Evolutionary conservation across 768 basidiomycete species (phyloP).

Genomic region (Xanthoconium stramineum): DNA sequence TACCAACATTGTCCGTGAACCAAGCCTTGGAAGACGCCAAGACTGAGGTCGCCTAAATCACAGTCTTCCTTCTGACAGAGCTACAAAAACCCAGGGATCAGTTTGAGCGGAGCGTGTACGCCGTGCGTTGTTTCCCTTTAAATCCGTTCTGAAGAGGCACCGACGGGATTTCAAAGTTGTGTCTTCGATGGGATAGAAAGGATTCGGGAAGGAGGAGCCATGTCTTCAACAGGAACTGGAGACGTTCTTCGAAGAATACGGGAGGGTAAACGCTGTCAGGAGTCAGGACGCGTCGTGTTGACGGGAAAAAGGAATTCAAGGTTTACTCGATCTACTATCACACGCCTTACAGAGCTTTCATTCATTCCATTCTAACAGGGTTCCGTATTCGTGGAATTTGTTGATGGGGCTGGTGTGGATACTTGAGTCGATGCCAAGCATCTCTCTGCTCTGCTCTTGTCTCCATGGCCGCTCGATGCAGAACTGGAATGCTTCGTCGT

Average conservation of each 20-base stretch:
- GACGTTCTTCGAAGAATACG: conserved; percentile 75
- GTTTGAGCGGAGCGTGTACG: conserved; percentile 85
- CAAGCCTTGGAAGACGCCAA: no score
- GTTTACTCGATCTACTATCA: conserved; percentile 37
- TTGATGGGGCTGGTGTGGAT: conserved; percentile 62
- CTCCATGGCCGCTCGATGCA: no score
- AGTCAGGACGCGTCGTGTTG: conserved; percentile 83
- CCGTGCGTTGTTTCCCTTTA: conserved; percentile 51
- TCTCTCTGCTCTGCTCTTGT: no score
- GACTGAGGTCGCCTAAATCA: no score
- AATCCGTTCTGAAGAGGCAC: not conserved
- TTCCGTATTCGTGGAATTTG: conserved; percentile 92
- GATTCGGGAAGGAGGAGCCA: conserved; percentile 67
- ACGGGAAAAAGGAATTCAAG: conserved; percentile 85
- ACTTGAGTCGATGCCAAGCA: conserved; percentile 32
- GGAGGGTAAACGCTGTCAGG: conserved; percentile 75
- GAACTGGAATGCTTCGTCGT: no score
- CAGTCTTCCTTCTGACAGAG: no score
- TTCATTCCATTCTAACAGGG: conserved; percentile 44
- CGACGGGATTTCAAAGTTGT: no score
- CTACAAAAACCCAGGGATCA: conserved; percentile 74
- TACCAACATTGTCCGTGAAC: no score
- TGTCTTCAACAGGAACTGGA: conserved; percentile 74
- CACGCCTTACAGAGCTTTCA: not conserved
- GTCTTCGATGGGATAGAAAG: conserved; percentile 72